Base-by-base conservation (phyloP, 108 stramenopile genomes). In the Mediolabrus comicus region DNA sequence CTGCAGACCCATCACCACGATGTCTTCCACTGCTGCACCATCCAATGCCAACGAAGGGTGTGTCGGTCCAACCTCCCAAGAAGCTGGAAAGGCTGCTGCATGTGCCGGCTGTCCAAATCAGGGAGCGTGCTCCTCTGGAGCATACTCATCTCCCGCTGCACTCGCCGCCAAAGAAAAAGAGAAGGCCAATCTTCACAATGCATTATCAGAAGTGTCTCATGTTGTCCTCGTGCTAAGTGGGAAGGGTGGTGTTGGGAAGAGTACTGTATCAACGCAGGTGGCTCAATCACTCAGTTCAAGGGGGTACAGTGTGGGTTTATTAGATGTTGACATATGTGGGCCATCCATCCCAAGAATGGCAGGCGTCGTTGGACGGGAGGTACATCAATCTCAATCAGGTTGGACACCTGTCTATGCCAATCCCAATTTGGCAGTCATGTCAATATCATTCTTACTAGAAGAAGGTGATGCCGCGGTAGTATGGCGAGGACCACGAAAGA, bases 91-190 rank as follows among this genome's bases (percentile, higher is more conserved):
- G 61, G 87, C 94, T 2, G 70, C 79, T 22, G 87, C 95, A 16
- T 99, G 99, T 62, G 97, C 85, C 4, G 99, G 99, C 3, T 99
- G 99, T 80, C 98, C 98, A 46, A 99, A 98, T 66, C 95, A 97
- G 73, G 36, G 69, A 2, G 92, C 87, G 17, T 99, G 99, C 75
- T 84, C 97, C 6, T 89, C 96, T 1, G 97, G 97, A 0, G 84
- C 84, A 17, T 95, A 88, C 81, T 79, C 78, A 19, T 81, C 81
- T 8, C 86, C 91, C 26, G 82, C 89, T 58, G 91, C 94, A 4
- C 38, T 71, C 26, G 81, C 80, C 25, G 77, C 84, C 65, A 79
- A 75, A 17, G 57, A 87, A 53, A 64, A 69, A n/a, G 85, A 92
- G 65, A 26, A 52, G 17, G 51, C 79, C 14, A 63, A 62, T 32